phyloP scores from a whole-genome alignment of 306 rosid genomes.

The Quercus aquifolioides region DNA sequence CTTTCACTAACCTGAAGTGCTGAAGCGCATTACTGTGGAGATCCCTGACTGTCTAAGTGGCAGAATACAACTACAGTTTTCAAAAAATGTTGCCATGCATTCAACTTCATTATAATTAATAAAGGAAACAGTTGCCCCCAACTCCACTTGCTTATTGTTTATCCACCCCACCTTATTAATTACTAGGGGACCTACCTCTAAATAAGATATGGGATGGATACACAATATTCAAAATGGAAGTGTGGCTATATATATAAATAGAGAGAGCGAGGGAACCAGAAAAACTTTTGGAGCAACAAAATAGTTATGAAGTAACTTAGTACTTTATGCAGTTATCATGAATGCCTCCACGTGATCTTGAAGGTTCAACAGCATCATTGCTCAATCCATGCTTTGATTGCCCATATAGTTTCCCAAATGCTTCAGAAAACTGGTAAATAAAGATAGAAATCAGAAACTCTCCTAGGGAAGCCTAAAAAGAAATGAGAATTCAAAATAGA shows the following conservation, averaged over 20 bases:
- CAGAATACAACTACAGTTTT: conserved; percentile 61
- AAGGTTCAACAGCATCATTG: conserved; percentile 65
- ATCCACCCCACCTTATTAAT: neutral
- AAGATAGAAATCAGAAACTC: conserved; percentile 8
- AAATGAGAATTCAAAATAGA: neutral
- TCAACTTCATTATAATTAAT: neutral
- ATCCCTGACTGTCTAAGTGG: conserved; percentile 54
- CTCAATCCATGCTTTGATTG: conserved; percentile 60
- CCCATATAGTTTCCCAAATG: conserved; percentile 88
- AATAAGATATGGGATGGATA: conserved; percentile 1
- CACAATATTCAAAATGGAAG: conserved; percentile 9
- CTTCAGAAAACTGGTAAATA: conserved; percentile 70
- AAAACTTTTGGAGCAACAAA: conserved; percentile 2
- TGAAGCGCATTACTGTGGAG: conserved; percentile 57
- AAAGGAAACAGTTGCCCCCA: conserved; percentile 2
- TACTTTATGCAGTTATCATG: conserved; percentile 96
- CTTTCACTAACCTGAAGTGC: conserved; percentile 82
- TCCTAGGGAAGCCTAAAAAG: neutral
- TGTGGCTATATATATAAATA: neutral
- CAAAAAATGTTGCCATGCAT: conserved; percentile 20
- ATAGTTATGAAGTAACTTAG: neutral
- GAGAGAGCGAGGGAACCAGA: conserved; percentile 5
- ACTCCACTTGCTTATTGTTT: conserved; percentile 14
- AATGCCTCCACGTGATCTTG: conserved; percentile 61
- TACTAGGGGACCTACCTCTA: neutral